Conservation (phyloP, 495 filamentous ascomycete species). For the Achaetomiella virescens region DNA sequence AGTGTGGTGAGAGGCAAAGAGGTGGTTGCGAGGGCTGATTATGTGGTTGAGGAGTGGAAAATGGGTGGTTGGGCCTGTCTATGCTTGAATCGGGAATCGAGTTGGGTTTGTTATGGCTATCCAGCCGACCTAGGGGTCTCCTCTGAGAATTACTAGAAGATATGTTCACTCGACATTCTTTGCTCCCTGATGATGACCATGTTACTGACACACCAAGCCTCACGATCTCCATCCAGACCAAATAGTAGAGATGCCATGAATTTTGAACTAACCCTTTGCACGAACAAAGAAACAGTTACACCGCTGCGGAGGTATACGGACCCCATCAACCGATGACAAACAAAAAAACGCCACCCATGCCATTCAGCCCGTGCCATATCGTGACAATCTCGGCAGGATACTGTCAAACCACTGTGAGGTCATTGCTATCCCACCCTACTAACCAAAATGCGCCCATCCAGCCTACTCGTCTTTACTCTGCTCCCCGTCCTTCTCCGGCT, state of each 20-base stretch:
- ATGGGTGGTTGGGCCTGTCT: no score
- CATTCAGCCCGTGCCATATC: conserved; percentile 10
- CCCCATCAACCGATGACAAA: conserved; percentile 6
- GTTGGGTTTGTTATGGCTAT: no score
- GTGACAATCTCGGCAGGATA: conserved; percentile 15
- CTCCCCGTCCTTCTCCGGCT: background rate
- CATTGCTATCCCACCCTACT: background rate
- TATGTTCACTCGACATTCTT: background rate
- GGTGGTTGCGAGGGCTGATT: background rate
- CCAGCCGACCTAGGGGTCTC: no score
- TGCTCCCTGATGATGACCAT: background rate
- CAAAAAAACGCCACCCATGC: conserved; percentile 20
- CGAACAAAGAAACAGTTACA: conserved; percentile 10
- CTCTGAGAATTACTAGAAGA: no score
- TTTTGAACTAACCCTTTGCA: background rate
- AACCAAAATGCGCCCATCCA: conserved; percentile 1
- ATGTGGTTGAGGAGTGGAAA: background rate
- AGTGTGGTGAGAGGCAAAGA: conserved; percentile 45
- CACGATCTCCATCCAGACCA: no score
- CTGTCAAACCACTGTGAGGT: background rate
- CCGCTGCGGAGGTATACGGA: conserved; percentile 11
- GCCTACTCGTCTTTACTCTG: background rate
- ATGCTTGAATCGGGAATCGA: no score
- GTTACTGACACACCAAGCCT: background rate
- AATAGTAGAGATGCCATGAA: no score